Evolutionary conservation across 129 eudicot genomes (phyloP), one percentile per base, ranked within the genome.

Genomic region (Pittosporum tobira): DNA sequence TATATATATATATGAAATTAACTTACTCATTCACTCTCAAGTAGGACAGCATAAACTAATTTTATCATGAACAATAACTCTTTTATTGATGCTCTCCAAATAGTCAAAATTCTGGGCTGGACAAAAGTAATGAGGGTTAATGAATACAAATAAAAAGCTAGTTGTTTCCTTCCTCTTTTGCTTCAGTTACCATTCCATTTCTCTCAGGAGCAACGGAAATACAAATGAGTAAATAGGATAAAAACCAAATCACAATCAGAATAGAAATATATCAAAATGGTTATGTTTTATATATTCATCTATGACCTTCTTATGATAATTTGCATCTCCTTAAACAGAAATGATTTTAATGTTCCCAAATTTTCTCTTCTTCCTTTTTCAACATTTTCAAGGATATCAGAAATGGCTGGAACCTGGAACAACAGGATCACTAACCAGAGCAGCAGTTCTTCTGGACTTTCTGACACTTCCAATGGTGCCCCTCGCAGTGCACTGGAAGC

Each of bases 241-340:
- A 30, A 34, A 30, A 34, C 56, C 25, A 46, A 54, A 66, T 66
- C 71, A 50, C 18, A 34, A 44, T 47, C 25, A 42, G 54, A 66
- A 53, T 55, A 43, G 71, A 66, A 66, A 66, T 24, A 66, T 26
- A 57, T 22, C 19, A 55, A 64, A 27, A 54, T 53, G 42, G 29
- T 38, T 54, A 45, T 54, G 26, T 29, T 55, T 55, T 45, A 51
- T 65, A 44, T 52, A 53, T 34, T 14, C 29, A 42, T 53, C 62
- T n/a, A 19, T 64, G 1, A 26, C 49, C 46, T 36, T 50, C 46
- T 63, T 49, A 24, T 63, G 59, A 36, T 38, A 63, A 20, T 18
- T 25, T 34, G 20, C 42, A 51, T 21, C 30, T 25, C 50, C 8
- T 6, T 29, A 38, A 53, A 52, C 51, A 53, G 19, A 14, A 52